Percentiles rank a stretch among this genome's conserved stretches.
Evolutionary conservation across 2,329 filamentous ascomycete species (phyloP).

Genomic region (Thielaviopsis euricoi): DNA sequence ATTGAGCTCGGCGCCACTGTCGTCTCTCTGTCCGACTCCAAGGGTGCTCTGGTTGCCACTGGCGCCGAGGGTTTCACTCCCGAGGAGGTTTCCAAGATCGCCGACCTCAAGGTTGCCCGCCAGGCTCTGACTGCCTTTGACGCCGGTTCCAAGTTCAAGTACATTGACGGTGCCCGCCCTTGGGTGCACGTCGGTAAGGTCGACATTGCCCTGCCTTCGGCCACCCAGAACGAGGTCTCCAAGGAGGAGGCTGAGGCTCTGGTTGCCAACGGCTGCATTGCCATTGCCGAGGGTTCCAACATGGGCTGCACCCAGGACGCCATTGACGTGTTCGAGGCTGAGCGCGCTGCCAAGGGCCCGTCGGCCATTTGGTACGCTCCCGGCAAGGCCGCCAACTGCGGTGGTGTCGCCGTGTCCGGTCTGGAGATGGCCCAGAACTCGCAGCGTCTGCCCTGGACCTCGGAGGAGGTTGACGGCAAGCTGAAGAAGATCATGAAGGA

Average conservation of each 20-base stretch:
- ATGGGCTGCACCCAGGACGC: constrained; percentile 97
- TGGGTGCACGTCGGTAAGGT: constrained; percentile 83
- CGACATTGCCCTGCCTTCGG: constrained; percentile 81
- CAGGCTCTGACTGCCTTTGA: constrained; percentile 63
- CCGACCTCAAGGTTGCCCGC: constrained; percentile 71
- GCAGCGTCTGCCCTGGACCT: constrained; percentile 66
- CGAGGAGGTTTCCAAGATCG: constrained; percentile 65
- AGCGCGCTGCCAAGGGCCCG: constrained; percentile 51
- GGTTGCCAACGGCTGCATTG: constrained; percentile 58
- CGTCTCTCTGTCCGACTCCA: constrained; percentile 84
- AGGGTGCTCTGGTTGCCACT: constrained; percentile 64
- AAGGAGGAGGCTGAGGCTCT: constrained; percentile 77
- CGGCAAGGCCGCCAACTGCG: constrained; percentile 92
- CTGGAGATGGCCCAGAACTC: constrained; percentile 99
- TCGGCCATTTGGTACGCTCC: constrained; percentile 85
- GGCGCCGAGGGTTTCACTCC: constrained; percentile 57
- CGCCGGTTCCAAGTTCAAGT: constrained; percentile 56
- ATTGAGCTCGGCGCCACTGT: constrained; percentile 91
- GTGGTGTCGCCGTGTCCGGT: constrained; percentile 91
- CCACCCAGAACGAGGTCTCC: constrained; percentile 95
- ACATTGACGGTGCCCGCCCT: constrained; percentile 72
- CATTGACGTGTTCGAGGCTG: constrained; percentile 79
- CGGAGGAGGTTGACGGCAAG: constrained; percentile 78
- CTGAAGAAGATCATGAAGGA: constrained; percentile 91
- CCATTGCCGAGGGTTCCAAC: constrained; percentile 93